Conservation (phyloP, 768 basidiomycete genomes). For the Pleurotus sapidus region DNA sequence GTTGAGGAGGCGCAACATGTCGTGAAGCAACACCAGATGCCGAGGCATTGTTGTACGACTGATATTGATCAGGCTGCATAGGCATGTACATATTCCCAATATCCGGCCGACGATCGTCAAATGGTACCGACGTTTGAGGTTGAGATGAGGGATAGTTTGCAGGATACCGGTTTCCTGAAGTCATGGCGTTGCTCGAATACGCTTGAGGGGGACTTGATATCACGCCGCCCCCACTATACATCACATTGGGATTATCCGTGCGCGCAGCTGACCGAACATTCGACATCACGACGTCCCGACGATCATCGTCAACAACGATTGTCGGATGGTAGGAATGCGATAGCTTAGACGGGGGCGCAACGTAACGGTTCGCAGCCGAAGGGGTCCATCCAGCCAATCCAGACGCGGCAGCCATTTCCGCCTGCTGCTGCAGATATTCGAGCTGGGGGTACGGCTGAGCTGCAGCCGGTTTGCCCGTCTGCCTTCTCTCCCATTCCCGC, state of each 20-base stretch:
- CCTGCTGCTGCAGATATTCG: conserved; percentile 91
- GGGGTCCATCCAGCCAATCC: conserved; percentile 57
- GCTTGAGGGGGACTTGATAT: conserved; percentile 78
- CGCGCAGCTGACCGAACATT: conserved; percentile 68
- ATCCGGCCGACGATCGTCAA: conserved; percentile 64
- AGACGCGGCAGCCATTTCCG: conserved; percentile 69
- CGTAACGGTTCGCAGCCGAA: conserved; percentile 40
- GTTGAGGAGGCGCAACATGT: conserved; percentile 48
- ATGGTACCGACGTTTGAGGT: conserved; percentile 38
- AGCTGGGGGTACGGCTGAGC: conserved; percentile 85
- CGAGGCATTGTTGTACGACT: conserved; percentile 41
- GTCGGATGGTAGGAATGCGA: conserved; percentile 67
- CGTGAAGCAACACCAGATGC: conserved; percentile 28
- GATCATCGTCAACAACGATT: conserved; percentile 59
- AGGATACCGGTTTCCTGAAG: conserved; percentile 60
- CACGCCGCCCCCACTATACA: conserved; percentile 46
- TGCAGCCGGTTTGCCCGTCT: conserved; percentile 67
- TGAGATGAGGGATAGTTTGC: conserved; percentile 49
- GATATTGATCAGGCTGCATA: conserved; percentile 81
- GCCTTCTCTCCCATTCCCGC: conserved; percentile 93
- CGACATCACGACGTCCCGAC: conserved; percentile 80
- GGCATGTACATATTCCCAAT: conserved; percentile 74
- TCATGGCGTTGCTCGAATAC: conserved; percentile 51
- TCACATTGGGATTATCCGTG: conserved; percentile 36
- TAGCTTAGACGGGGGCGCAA: conserved; percentile 62